Evolutionary conservation across 2,329 filamentous ascomycete species (phyloP), one percentile per base, ranked within the genome.

Genomic region (Ceratocystis diversiconidia): DNA sequence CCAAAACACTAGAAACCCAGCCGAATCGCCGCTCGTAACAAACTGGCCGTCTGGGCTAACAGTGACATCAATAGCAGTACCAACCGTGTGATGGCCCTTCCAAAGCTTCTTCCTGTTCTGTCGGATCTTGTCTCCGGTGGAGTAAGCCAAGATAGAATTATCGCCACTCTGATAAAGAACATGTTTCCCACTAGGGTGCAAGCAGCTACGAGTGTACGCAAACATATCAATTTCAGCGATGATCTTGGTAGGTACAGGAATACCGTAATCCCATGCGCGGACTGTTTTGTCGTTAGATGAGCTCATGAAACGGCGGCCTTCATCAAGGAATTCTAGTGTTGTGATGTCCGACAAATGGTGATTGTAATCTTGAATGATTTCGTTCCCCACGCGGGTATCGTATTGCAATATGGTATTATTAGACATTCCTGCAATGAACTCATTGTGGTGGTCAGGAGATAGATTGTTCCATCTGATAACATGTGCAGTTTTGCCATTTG

Each of bases 361-460:
- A 73, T 99, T 92, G 77, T 99, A 99, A 78, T 97, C 94, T 73
- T 99, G 95, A 12, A 96, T 89, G 67, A 94, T 82, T 71, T 95
- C 85, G 70, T 84, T 85, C 68, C 80, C 77, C 5, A 86, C 85
- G 32, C 95, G 84, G 1, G 86, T 92, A 75, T 99, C 94, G 75
- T 95, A 99, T 73, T 99, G 94, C 52, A 99, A 82, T 70, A 99
- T 99, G 79, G 96, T 96, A 80, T 99, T 99, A 76, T 99, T 92
- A 46, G 90, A 94, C 90, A 97, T 95, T 72, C 94, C 94, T 1
- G 91, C 92, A 65, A 99, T 77, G 75, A 99, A 99, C 75, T 97
- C 92, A 73, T 94, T 88, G 7, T 86, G 84, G 70, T 87, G 85
- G 64, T 88, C 85, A 0, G 82, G 78, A 61, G 85, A 84, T 0